These are phyloP conservation scores for Piper betle DNA, from an alignment of 164 flowering plant species.

Conservation along the genomic window DNA sequence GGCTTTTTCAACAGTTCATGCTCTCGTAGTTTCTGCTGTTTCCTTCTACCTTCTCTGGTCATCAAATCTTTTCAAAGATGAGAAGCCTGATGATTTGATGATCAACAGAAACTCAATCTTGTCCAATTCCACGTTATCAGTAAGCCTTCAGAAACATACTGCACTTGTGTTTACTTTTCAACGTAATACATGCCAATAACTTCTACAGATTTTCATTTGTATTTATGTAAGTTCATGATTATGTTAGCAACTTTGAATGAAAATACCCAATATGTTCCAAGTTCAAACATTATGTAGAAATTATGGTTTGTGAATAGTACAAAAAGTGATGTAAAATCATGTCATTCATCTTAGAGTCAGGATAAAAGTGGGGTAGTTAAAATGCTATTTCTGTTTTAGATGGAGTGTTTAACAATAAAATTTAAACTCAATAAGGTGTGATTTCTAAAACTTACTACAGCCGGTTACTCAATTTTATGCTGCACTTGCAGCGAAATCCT, in stretches of 20 bases:
- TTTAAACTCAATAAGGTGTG: too few relatives aligned
- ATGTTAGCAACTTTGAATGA: background rate
- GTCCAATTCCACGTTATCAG: slow-evolving; percentile 43
- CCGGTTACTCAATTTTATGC: too few relatives aligned
- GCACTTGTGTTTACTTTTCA: background rate
- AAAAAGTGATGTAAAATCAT: background rate
- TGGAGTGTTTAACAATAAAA: too few relatives aligned
- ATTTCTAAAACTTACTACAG: too few relatives aligned
- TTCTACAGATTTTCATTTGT: background rate
- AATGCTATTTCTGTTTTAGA: too few relatives aligned
- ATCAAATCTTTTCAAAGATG: slow-evolving; percentile 33
- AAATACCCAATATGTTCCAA: background rate
- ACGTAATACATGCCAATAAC: background rate
- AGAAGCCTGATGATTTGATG: slow-evolving; percentile 18
- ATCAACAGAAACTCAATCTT: slow-evolving; percentile 29
- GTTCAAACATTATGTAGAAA: too few relatives aligned
- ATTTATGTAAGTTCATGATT: background rate
- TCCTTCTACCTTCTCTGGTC: slow-evolving; percentile 38
- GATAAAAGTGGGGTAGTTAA: too few relatives aligned
- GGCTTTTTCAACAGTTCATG: slow-evolving; percentile 67
- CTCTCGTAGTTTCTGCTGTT: slow-evolving; percentile 35
- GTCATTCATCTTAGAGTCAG: too few relatives aligned
- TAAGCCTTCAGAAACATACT: slow-evolving; percentile 10
- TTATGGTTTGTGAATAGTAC: background rate
- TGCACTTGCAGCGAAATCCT: too few relatives aligned